These are phyloP conservation scores for Nemania abortiva DNA, from an alignment of 2,329 filamentous ascomycete genomes.

Conservation along the genomic window DNA sequence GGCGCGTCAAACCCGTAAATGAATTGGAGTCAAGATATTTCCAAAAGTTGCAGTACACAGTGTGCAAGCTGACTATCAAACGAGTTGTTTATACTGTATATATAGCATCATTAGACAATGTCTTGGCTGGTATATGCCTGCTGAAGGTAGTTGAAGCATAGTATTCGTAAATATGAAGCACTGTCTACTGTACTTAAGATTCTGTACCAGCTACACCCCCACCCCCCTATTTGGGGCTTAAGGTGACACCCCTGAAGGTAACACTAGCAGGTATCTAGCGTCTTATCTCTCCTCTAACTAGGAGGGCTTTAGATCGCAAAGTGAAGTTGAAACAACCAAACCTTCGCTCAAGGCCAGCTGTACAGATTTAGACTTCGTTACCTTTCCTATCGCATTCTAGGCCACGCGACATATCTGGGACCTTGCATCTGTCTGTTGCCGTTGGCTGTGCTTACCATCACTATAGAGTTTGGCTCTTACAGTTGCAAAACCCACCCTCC, in stretches of 20 bases:
- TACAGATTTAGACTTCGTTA: constrained; percentile 29
- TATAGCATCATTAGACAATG: not conserved
- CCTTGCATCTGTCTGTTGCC: constrained; percentile 14
- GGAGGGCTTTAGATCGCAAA: constrained; percentile 16
- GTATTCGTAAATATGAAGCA: not conserved
- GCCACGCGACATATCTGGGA: constrained; percentile 13
- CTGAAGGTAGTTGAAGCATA: not conserved
- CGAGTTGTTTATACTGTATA: not conserved
- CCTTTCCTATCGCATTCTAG: constrained; percentile 28
- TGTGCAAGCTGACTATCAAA: not conserved
- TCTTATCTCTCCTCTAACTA: not conserved
- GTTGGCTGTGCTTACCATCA: constrained; percentile 8
- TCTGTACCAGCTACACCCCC: not conserved
- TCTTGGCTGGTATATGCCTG: not conserved
- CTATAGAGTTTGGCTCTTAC: constrained; percentile 19
- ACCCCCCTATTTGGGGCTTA: constrained; percentile 13
- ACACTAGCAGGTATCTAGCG: not conserved
- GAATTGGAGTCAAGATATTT: not conserved
- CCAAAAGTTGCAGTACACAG: not conserved
- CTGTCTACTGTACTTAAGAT: not conserved
- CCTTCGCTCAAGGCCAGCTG: constrained; percentile 23
- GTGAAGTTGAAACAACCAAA: constrained; percentile 8
- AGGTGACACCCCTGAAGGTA: not conserved
- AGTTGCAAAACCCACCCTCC: not conserved
- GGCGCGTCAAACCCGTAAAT: constrained; percentile 14